Evolutionary conservation across 2,329 filamentous ascomycete species (phyloP), one percentile per base, ranked within the genome.

Genomic region (Neopestalotiopsis sp.): DNA sequence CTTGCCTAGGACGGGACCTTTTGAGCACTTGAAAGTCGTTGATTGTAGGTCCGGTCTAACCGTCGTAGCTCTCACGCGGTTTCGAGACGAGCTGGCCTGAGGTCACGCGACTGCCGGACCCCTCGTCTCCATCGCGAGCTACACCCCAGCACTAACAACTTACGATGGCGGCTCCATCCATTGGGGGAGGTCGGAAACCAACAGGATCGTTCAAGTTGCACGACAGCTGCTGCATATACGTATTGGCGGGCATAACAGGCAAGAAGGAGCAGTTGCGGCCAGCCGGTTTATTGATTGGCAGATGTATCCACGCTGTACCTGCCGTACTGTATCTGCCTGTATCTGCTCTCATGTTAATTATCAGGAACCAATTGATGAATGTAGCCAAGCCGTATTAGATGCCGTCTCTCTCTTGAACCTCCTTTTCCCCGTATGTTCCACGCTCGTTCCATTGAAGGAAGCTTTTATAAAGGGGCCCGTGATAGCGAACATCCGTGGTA

Each of bases 51-150:
- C 62, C 62, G 62, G 38, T 65, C 24, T 14, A 65, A 24, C 62
- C 62, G 62, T 65, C n/a, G 32, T 56, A 56, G 42, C 61, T 64
- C 61, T 58, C 63, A 66, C 63, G 63, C 42, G 63, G 63, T 30
- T 58, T 49, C 40, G 45, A 58, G 63, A 45, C 65, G 56, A 61
- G 34, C 38, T 61, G 61, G 53, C 65, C 65, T 67, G 65, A 67
- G 65, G 65, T 67, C 65, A 67, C 65, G 65, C 65, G 65, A 67
- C 65, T 67, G 64, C 34, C n/a, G 65, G 30, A 53, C 56, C 65
- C 53, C 61, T 53, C 61, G 61, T 62, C 59, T 40, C 30, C 61
- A 40, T 62, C 59, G n/a, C 30, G 57, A 62, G 14, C 30, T 20
- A n/a, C 38, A 28, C 45, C 45, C 45, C 45, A 53, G 45, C 45